phyloP scores from a whole-genome alignment of 768 basidiomycete genomes.

The Polyporus arcularius region DNA sequence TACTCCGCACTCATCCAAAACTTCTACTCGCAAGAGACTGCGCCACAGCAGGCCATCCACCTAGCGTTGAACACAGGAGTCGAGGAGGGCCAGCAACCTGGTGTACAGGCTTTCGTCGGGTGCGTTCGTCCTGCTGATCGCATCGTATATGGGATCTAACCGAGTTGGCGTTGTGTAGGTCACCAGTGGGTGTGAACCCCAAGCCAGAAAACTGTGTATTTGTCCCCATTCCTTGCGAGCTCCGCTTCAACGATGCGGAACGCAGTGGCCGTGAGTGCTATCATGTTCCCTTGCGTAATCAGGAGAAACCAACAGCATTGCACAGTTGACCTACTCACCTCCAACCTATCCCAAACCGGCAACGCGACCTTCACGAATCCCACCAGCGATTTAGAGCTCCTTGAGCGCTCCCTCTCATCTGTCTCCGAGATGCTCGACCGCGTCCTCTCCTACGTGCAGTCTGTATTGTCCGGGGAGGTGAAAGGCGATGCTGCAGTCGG shows the following conservation, averaged over 20 bases:
- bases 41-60: conserved; percentile 87
- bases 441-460: conserved; percentile 81
- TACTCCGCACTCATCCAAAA: conserved; percentile 98
- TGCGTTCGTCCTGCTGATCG: conserved; percentile 32
- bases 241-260: conserved; percentile 83
- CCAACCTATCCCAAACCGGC: conserved; percentile 38
- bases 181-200: conserved; percentile 84
- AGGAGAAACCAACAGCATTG: not conserved
- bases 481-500: conserved; percentile 86
- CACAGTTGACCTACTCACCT: conserved; percentile 77
- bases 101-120: conserved; percentile 89
- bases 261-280: conserved; percentile 74
- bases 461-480: conserved; percentile 75
- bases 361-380: conserved; percentile 48
- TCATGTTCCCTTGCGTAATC: not conserved
- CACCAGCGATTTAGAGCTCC: conserved; percentile 69
- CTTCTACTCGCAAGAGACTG: conserved; percentile 92
- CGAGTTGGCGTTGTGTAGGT: conserved; percentile 42
- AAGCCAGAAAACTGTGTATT: conserved; percentile 97
- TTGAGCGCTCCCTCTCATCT: conserved; percentile 69
- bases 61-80: conserved; percentile 87
- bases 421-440: conserved; percentile 82
- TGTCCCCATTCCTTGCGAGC: conserved; percentile 84
- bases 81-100: conserved; percentile 59
- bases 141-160: not conserved